Base-by-base conservation (phyloP, 129 eudicot genomes). In the Tagetes patula region DNA sequence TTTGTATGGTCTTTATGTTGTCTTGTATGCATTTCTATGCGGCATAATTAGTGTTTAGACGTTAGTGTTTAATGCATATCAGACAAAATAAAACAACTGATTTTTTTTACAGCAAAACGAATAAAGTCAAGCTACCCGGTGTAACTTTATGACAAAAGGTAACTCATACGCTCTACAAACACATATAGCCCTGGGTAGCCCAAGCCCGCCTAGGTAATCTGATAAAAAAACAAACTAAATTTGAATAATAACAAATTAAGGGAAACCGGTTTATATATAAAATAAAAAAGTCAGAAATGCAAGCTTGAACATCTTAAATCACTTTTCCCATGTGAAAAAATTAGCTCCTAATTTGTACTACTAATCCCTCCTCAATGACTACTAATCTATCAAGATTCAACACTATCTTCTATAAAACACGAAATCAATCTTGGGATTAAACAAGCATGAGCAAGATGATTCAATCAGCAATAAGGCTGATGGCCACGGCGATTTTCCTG, bases 271-370 rank as follows among this genome's bases (percentile, higher is more conserved):
- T 0, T 20, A 3, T 14, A 37, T n/a, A 20, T 5, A 20, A 56
- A 68, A 53, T 8, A 65, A 67, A 54, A 33, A 12, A 47, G 27
- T 20, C 27, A 56, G 4, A 11, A 53, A 8, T 32, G 48, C 30
- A 75, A 37, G 58, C 48, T 68, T 67, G 73, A 67, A 45, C 31
- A 45, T 45, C 40, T 58, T 49, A 59, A 39, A 67, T 65, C 43
- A 10, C 60, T 9, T 49, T 13, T 49, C 42, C 60, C 65, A 59
- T 13, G 54, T 71, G 82, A 63, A 77, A 78, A 78, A 40, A 30
- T 20, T 42, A 6, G 77, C 82, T 63, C 73, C 73, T 72, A 78
- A 10, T 78, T 78, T 78, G 82, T 78, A 61, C 54, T 33, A 10
- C 38, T 47, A 59, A 27, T 48, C 62, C 54, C 72, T 70, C 37